A percentile compares a stretch with the other conserved stretches of the same genome.
Conservation (phyloP, 768 basidiomycete species). For the Leccinum ochraceum region DNA sequence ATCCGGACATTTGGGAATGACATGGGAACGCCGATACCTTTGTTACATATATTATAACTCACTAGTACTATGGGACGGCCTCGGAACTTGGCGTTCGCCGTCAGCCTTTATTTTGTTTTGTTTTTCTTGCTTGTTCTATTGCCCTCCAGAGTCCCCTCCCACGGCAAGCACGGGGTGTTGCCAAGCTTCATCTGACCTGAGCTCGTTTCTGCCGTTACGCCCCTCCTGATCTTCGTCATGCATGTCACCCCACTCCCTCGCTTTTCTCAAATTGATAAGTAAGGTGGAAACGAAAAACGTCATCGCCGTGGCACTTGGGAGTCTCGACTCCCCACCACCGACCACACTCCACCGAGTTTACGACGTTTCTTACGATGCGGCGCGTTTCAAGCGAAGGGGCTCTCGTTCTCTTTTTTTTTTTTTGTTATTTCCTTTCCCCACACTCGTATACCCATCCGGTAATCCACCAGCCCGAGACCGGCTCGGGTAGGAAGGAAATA, state of each 20-base stretch:
- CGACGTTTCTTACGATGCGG: neutral
- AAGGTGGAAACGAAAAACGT: neutral
- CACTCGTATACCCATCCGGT: neutral
- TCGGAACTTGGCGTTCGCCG: conserved; percentile 6
- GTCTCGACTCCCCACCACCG: neutral
- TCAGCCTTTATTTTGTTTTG: neutral
- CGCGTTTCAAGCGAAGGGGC: neutral
- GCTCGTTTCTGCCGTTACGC: neutral
- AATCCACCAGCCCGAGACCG: neutral
- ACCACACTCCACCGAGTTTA: neutral
- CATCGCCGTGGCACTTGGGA: neutral
- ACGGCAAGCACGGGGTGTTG: conserved; percentile 16
- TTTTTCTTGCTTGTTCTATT: neutral
- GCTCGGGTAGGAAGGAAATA: neutral
- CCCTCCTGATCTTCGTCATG: conserved; percentile 11
- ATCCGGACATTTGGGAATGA: neutral
- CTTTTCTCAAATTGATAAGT: neutral
- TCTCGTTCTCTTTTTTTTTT: neutral
- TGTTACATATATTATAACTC: neutral
- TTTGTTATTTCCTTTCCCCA: neutral
- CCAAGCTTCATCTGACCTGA: neutral
- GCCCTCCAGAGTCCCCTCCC: conserved; percentile 7
- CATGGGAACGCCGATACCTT: conserved; percentile 12
- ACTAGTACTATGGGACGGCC: conserved; percentile 10
- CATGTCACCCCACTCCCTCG: conserved; percentile 1